phyloP scores from a whole-genome alignment of 306 rosid genomes.

The Prunus mongolica region DNA sequence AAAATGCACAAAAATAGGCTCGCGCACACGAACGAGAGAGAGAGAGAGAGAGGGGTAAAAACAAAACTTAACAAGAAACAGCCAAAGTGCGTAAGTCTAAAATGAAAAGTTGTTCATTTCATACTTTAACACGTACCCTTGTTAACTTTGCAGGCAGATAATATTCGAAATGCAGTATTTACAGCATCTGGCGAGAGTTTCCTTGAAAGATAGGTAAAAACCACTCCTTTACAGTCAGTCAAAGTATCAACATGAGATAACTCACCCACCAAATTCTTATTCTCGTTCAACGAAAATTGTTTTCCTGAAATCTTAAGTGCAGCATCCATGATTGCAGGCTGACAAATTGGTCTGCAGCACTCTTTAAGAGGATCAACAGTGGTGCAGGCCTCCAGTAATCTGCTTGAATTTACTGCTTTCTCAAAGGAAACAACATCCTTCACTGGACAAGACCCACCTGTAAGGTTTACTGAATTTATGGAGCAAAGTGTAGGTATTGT shows the following conservation, averaged over 20 bases:
- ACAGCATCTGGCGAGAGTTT: constrained; percentile 59
- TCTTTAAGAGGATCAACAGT: constrained; percentile 92
- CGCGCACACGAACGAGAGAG: rapidly evolving
- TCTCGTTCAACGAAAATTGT: constrained; percentile 45
- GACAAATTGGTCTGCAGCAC: constrained; percentile 94
- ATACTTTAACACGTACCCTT: constrained; percentile 50
- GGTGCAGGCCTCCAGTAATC: constrained; percentile 82
- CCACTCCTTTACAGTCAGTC: constrained; percentile 91
- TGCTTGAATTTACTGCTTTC: constrained; percentile 72
- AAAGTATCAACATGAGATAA: constrained; percentile 56
- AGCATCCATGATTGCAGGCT: constrained; percentile 88
- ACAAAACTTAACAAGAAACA: neutral
- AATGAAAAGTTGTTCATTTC: neutral
- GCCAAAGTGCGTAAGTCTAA: neutral
- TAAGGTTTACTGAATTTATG: constrained; percentile 67
- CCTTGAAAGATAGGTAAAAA: constrained; percentile 80
- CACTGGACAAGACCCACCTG: constrained; percentile 91
- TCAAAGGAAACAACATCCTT: constrained; percentile 71
- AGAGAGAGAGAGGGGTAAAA: neutral
- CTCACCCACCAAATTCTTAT: constrained; percentile 51
- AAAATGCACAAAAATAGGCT: neutral
- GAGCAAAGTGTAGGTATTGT: constrained; percentile 73
- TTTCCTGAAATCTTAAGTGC: constrained; percentile 79
- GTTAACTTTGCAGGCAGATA: constrained; percentile 95
- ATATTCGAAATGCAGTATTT: constrained; percentile 70